Evolutionary conservation across 1,139 yeast species (phyloP).

Genomic region (Suhomyces bokatorum): DNA sequence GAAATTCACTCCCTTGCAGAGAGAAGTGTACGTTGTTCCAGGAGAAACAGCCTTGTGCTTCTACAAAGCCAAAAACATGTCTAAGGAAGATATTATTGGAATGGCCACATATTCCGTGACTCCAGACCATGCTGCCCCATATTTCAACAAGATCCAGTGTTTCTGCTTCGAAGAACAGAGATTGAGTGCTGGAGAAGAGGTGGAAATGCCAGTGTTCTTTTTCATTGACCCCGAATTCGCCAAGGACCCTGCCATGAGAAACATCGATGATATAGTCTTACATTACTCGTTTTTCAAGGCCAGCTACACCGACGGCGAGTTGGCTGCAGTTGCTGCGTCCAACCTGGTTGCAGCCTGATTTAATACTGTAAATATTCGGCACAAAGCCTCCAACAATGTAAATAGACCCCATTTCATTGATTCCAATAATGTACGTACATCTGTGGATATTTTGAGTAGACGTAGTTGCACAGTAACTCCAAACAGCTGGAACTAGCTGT

Average conservation of each 20-base stretch:
- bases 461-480: no score
- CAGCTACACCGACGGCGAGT: conserved; percentile 47
- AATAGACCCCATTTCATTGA: not conserved
- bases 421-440: no score
- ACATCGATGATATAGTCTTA: conserved; percentile 83
- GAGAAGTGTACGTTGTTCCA: conserved; percentile 90
- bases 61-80: conserved; percentile 83
- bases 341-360: not conserved
- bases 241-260: conserved; percentile 89
- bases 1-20: conserved; percentile 92
- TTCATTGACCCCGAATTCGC: conserved; percentile 98
- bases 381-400: not conserved
- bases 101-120: conserved; percentile 98
- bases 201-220: conserved; percentile 98
- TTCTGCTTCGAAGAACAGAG: conserved; percentile 97
- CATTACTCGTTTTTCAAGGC: conserved; percentile 90
- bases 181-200: conserved; percentile 93
- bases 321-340: conserved; percentile 33
- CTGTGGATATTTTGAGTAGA: no score
- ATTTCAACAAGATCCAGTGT: conserved; percentile 95
- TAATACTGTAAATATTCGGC: conserved; percentile 1
- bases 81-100: conserved; percentile 90
- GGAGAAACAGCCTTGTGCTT: conserved; percentile 98
- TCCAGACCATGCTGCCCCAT: conserved; percentile 95
- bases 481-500: no score